These are phyloP conservation scores for Penicillium arizonense DNA, from an alignment of 495 filamentous ascomycete species.

Conservation along the genomic window DNA sequence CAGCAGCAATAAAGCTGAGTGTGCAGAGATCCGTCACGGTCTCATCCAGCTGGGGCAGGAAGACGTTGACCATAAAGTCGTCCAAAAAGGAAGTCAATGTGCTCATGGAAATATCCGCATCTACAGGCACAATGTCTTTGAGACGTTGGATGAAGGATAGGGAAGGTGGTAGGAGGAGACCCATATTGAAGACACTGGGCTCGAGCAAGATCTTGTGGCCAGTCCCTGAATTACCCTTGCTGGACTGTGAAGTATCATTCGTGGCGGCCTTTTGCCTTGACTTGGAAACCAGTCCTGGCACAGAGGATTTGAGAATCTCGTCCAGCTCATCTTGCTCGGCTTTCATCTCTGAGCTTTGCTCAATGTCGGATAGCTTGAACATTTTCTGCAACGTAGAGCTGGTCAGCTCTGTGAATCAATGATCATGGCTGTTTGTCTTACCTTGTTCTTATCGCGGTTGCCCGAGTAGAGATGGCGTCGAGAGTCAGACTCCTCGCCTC, in stretches of 20 bases:
- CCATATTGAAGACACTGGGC: constrained; percentile 98
- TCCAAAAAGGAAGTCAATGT: constrained; percentile 95
- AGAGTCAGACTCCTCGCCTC: constrained; percentile 44
- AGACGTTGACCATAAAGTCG: constrained; percentile 97
- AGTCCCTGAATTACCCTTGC: constrained; percentile 56
- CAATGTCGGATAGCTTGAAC: constrained; percentile 86
- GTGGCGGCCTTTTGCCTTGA: constrained; percentile 48
- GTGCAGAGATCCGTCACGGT: constrained; percentile 87
- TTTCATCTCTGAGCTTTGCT: constrained; percentile 69
- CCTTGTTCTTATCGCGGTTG: constrained; percentile 68
- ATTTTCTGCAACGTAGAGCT: constrained; percentile 51
- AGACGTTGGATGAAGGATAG: constrained; percentile 87
- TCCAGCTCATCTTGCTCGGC: constrained; percentile 89
- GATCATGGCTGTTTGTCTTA: constrained; percentile 6
- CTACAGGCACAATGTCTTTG: constrained; percentile 85
- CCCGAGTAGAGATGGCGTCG: constrained; percentile 58
- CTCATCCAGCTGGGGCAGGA: constrained; percentile 94
- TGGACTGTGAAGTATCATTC: constrained; percentile 35
- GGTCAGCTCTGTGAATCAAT: constrained; percentile 9
- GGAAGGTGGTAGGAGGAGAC: constrained; percentile 87
- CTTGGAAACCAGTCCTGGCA: constrained; percentile 87
- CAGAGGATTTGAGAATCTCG: constrained; percentile 82
- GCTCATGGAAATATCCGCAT: constrained; percentile 77
- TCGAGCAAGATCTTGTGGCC: constrained; percentile 88
- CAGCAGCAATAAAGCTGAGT: constrained; percentile 74